Evolutionary conservation across 2,329 filamentous ascomycete species (phyloP).

Genomic region (Botrytis pseudocinerea): DNA sequence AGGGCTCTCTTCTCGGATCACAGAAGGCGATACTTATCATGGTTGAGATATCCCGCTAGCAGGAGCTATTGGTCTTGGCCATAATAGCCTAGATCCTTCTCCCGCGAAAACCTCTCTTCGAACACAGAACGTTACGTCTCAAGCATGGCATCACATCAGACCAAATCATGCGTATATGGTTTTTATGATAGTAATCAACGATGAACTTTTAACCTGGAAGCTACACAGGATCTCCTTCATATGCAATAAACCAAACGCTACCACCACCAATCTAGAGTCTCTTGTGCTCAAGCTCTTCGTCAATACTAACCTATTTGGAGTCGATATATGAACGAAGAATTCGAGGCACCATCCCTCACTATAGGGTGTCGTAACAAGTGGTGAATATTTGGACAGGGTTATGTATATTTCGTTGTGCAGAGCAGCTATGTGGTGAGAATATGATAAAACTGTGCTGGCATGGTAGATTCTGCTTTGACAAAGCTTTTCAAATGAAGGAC

Average conservation of each 20-base stretch:
- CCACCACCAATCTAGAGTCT: not conserved
- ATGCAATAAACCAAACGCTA: not conserved
- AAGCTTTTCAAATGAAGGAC: not conserved
- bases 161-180: too few species aligned
- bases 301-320: not conserved
- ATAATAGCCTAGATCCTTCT: not conserved
- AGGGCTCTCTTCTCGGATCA: rapidly evolving
- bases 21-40: not conserved
- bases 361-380: not conserved
- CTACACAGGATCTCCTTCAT: not conserved
- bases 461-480: not conserved
- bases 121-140: too few species aligned
- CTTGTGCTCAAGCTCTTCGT: not conserved
- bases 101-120: not conserved
- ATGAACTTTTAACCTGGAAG: not conserved
- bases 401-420: not conserved
- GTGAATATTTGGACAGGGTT: not conserved
- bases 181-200: not conserved
- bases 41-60: not conserved
- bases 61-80: not conserved
- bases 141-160: not conserved
- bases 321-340: not conserved
- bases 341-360: not conserved
- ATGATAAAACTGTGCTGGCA: not conserved
- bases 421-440: not conserved